These are phyloP conservation scores for Suillus plorans DNA, from an alignment of 768 basidiomycete species.

Conservation along the genomic window DNA sequence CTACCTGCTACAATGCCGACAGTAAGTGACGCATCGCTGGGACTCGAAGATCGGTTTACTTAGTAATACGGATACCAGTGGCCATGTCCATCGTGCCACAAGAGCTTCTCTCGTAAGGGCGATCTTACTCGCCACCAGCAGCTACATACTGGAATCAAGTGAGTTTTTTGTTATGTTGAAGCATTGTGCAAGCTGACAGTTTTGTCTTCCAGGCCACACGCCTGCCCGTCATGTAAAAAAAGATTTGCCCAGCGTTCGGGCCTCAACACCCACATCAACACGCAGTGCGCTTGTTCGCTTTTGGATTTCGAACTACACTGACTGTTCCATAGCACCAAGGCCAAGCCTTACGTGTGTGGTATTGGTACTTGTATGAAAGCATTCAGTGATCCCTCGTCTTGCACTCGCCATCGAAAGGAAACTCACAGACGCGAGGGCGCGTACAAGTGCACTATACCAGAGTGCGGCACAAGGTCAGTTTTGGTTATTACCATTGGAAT, in stretches of 20 bases:
- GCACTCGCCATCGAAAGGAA: slow-evolving; percentile 64
- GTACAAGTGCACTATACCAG: slow-evolving; percentile 43
- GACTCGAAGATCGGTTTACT: background rate
- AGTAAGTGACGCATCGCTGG: background rate
- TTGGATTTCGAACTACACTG: slow-evolving; percentile 7
- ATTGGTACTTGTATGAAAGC: slow-evolving; percentile 43
- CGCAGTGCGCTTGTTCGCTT: slow-evolving; percentile 50
- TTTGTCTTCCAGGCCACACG: slow-evolving; percentile 42
- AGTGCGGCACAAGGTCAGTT: slow-evolving; percentile 50
- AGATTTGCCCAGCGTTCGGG: slow-evolving; percentile 59
- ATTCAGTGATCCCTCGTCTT: slow-evolving; percentile 73
- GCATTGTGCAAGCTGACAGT: slow-evolving; percentile 2
- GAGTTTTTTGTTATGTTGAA: slow-evolving; percentile 7
- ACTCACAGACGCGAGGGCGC: slow-evolving; percentile 44
- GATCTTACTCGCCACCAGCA: slow-evolving; percentile 59
- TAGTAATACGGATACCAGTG: slow-evolving; percentile 24
- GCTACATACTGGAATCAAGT: slow-evolving; percentile 55
- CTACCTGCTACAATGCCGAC: background rate
- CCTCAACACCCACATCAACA: slow-evolving; percentile 62
- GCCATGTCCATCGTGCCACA: slow-evolving; percentile 45
- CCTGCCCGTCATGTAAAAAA: slow-evolving; percentile 53
- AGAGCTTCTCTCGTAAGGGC: slow-evolving; percentile 53
- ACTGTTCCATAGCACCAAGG: slow-evolving; percentile 41
- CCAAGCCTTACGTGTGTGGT: slow-evolving; percentile 53
- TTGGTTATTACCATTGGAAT: background rate